Evolutionary conservation across 768 basidiomycete genomes (phyloP).

Genomic region (Naganishia onofrii): DNA sequence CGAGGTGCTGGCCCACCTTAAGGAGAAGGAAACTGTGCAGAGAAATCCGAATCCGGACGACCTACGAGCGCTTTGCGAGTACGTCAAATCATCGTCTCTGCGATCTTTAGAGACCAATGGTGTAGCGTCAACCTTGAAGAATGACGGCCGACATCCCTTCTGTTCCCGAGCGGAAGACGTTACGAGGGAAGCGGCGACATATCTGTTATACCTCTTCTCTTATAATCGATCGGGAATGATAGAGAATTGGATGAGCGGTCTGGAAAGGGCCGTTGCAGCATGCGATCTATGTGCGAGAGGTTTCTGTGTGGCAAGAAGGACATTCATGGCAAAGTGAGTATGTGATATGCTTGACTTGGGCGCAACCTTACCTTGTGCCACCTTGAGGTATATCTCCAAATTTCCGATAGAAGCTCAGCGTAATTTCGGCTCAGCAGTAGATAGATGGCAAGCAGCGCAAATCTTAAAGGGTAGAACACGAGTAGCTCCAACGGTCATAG

Average conservation of each 20-base stretch:
- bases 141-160: not conserved
- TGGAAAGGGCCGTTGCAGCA: conserved; percentile 60
- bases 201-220: conserved; percentile 76
- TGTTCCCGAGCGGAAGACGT: conserved; percentile 1
- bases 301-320: conserved; percentile 64
- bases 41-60: conserved; percentile 41
- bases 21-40: conserved; percentile 34
- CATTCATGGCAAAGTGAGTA: conserved; percentile 70
- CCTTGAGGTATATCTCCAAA: conserved; percentile 68
- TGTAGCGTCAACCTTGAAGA: not conserved
- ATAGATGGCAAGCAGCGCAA: conserved; percentile 66
- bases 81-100: conserved; percentile 35
- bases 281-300: conserved; percentile 72
- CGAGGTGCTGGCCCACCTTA: conserved; percentile 35
- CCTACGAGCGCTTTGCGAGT: conserved; percentile 40
- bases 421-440: conserved; percentile 64
- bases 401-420: conserved; percentile 59
- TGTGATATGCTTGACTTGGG: not conserved
- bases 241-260: conserved; percentile 62
- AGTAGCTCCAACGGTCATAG: not conserved
- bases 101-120: not conserved
- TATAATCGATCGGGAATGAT: conserved; percentile 62
- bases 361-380: conserved; percentile 19
- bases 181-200: conserved; percentile 63
- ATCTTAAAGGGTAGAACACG: conserved; percentile 45